Conservation (phyloP, 202 grass and related monocot species). For the Zoysia matrella region DNA sequence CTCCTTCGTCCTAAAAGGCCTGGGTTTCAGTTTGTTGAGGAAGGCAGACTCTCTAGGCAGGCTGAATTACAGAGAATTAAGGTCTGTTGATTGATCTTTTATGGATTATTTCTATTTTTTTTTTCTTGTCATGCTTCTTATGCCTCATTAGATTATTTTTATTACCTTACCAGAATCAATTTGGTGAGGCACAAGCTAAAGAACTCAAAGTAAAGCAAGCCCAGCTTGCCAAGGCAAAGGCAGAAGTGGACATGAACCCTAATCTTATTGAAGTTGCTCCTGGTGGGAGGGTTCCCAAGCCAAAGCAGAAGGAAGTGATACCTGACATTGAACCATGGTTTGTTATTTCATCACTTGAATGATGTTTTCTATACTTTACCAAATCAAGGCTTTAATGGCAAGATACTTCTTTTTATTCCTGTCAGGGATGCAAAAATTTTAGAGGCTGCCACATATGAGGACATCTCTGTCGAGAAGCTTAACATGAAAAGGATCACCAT, state of each 20-base stretch:
- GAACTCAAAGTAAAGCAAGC: slow-evolving; percentile 90
- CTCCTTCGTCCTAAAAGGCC: slow-evolving; percentile 85
- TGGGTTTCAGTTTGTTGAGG: slow-evolving; percentile 93
- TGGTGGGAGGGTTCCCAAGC: slow-evolving; percentile 64
- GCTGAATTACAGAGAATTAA: slow-evolving; percentile 93
- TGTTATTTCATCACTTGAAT: slow-evolving; percentile 22
- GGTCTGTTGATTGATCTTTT: slow-evolving; percentile 44
- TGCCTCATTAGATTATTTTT: slow-evolving; percentile 30
- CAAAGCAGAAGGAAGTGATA: slow-evolving; percentile 84
- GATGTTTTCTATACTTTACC: slow-evolving; percentile 12
- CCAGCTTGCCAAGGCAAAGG: slow-evolving; percentile 90
- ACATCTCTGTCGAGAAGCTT: slow-evolving; percentile 63
- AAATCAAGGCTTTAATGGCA: not conserved
- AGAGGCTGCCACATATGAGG: slow-evolving; percentile 55
- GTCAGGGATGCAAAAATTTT: slow-evolving; percentile 85
- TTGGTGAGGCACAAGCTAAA: slow-evolving; percentile 96
- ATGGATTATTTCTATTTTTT: slow-evolving; percentile 2
- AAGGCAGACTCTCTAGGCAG: slow-evolving; percentile 82
- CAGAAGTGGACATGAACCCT: slow-evolving; percentile 85
- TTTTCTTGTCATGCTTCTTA: slow-evolving; percentile 1
- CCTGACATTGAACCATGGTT: slow-evolving; percentile 98
- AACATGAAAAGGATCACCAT: slow-evolving; percentile 90
- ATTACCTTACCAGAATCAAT: slow-evolving; percentile 80
- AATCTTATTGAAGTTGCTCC: slow-evolving; percentile 89
- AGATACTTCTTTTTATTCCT: slow-evolving; percentile 35